Percentiles rank a stretch among this genome's conserved stretches.
These are phyloP conservation scores for Capsella rubella DNA, from an alignment of 441 rosid species.

Conservation along the genomic window DNA sequence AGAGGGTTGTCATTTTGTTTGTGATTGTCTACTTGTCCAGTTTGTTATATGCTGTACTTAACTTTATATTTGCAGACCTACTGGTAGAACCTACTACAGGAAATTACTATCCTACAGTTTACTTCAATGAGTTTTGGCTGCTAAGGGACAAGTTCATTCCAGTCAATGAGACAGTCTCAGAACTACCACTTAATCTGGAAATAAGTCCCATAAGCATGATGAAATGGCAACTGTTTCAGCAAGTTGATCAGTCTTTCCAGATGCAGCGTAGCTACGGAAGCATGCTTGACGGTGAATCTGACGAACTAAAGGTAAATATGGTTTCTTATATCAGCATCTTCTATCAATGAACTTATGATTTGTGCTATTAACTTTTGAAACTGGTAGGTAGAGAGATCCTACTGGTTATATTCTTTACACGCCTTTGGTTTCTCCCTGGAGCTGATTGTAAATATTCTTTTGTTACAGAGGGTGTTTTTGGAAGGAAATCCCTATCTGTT, in stretches of 20 bases:
- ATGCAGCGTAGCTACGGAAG: slow-evolving; percentile 96
- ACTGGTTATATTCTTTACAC: neutral
- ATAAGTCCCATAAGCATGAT: slow-evolving; percentile 96
- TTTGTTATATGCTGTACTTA: slow-evolving; percentile 53
- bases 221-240: slow-evolving; percentile 94
- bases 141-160: slow-evolving; percentile 85
- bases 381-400: neutral
- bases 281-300: slow-evolving; percentile 97
- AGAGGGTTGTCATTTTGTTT: neutral
- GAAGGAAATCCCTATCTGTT: slow-evolving; percentile 99
- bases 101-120: slow-evolving; percentile 80
- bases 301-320: slow-evolving; percentile 80
- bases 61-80: slow-evolving; percentile 68
- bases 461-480: slow-evolving; percentile 89
- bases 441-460: neutral
- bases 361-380: neutral
- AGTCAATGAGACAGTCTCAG: slow-evolving; percentile 77
- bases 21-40: slow-evolving; percentile 1
- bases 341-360: neutral
- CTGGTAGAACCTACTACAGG: slow-evolving; percentile 72
- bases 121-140: slow-evolving; percentile 96
- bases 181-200: slow-evolving; percentile 82
- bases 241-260: slow-evolving; percentile 98
- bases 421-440: slow-evolving; percentile 13
- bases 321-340: neutral